A percentile compares a stretch with the other conserved stretches of the same genome.
Conservation (phyloP, 108 stramenopile genomes). For the Schizochytrium sp. region DNA sequence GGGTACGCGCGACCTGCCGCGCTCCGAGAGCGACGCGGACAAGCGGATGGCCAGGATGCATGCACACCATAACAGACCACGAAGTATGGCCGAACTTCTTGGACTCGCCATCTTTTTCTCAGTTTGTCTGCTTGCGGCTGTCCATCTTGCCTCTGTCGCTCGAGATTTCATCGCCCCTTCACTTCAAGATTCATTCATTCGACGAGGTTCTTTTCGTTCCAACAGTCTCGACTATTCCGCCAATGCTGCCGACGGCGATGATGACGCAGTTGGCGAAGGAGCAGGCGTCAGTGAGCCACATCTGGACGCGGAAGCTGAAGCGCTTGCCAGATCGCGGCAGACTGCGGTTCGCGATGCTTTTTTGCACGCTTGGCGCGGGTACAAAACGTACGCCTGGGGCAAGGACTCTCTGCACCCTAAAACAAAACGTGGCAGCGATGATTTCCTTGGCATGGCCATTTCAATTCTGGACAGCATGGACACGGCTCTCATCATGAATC, state of each 20-base stretch:
- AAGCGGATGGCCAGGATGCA: neutral
- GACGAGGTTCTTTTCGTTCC: neutral
- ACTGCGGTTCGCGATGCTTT: slow-evolving; percentile 35
- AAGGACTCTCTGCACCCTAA: slow-evolving; percentile 61
- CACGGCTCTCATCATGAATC: slow-evolving; percentile 88
- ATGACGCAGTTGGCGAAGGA: too few species aligned
- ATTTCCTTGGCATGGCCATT: slow-evolving; percentile 80
- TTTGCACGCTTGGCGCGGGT: slow-evolving; percentile 42
- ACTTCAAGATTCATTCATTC: neutral
- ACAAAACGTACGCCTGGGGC: slow-evolving; percentile 47
- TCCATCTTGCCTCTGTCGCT: neutral
- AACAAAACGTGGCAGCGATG: slow-evolving; percentile 34
- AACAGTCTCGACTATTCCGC: neutral
- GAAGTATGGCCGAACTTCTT: neutral
- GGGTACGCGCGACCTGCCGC: neutral
- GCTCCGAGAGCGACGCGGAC: neutral
- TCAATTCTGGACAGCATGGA: slow-evolving; percentile 89
- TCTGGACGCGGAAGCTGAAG: neutral
- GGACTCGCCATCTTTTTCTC: neutral
- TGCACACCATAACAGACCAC: neutral
- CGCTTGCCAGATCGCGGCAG: neutral
- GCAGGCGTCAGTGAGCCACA: too few species aligned
- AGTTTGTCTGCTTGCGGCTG: neutral
- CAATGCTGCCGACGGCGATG: too few species aligned
- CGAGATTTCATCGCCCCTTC: neutral